These are phyloP conservation scores for Hymenoscyphus infarciens DNA, from an alignment of 2,329 filamentous ascomycete genomes.

Conservation along the genomic window DNA sequence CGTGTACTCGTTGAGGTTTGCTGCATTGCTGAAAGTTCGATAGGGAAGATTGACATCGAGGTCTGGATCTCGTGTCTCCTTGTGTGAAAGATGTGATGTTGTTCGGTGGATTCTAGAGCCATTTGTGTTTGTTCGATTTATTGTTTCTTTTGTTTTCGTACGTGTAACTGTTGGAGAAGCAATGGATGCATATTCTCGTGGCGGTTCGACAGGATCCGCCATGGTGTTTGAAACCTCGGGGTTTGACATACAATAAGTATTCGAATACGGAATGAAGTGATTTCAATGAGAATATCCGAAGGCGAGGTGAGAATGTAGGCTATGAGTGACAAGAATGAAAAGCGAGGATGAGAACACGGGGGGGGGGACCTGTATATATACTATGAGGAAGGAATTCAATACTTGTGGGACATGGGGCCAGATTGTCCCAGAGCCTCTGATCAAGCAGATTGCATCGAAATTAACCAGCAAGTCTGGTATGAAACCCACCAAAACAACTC, in stretches of 20 bases:
- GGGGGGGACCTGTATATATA: background rate
- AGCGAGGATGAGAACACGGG: background rate
- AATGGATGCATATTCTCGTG: conserved; percentile 11
- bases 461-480: background rate
- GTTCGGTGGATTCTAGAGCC: conserved; percentile 18
- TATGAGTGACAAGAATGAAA: conserved; percentile 1
- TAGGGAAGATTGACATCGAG: conserved; percentile 58
- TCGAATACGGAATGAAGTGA: background rate
- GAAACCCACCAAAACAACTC: conserved; percentile 12
- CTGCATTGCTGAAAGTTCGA: conserved; percentile 56
- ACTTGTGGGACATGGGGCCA: conserved; percentile 4
- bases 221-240: background rate
- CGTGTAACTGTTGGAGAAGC: conserved; percentile 8
- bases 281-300: background rate
- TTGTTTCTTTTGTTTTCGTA: conserved; percentile 13
- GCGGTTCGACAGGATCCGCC: conserved; percentile 6
- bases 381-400: background rate
- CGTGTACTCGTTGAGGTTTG: conserved; percentile 65
- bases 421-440: background rate
- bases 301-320: background rate
- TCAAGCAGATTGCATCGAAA: conserved; percentile 6
- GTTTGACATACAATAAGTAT: background rate
- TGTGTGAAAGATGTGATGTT: conserved; percentile 23
- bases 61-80: conserved; percentile 29
- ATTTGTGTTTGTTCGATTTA: conserved; percentile 18